Base-by-base conservation (phyloP, 257 asterid species). In the Mitragyna speciosa region DNA sequence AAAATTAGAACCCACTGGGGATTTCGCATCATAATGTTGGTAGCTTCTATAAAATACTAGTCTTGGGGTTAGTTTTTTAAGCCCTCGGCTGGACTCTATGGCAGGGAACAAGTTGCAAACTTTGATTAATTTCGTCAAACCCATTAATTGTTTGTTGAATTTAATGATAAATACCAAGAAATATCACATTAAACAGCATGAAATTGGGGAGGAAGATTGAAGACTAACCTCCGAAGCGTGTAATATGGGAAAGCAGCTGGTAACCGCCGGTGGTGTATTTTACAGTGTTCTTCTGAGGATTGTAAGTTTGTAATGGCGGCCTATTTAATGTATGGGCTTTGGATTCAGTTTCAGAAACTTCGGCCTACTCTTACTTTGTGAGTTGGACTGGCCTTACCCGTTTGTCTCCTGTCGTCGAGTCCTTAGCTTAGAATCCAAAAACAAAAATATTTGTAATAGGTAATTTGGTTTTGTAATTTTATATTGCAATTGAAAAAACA, bases 41-140 rank as follows among this genome's bases (percentile, higher is more conserved):
- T 84, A 72, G 70, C 73, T 76, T 80, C 84, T 80, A 82, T 33
- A 70, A 1, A 76, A 31, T 24, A 77, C 56, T 52, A 45, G 75
- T 36, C 68, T 22, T 11, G 83, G 80, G 56, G 22, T 54, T 39
- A 78, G 64, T 15, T 28, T 56, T 77, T 56, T 77, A 67, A 80
- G 72, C 70, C 61, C 80, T 65, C 48, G 56, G 73, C 52, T 48
- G 26, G 58, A 81, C 76, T 47, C 64, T 52, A 73, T 69, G 73
- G 63, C 49, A 77, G 75, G 24, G 48, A 76, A 72, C 73, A 73
- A 63, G 65, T 67, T 24, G 79, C 39, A 78, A 49, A 71, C 51
- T 83, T 85, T 80, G 81, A 76, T 49, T 33, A 64, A 72, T 70
- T 78, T 80, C 86, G 81, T 70, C 94, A 88, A 82, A 36, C 48